Evolutionary conservation across 768 basidiomycete genomes (phyloP), one percentile per base, ranked within the genome.

Genomic region (Amanita pseudoporphyria): DNA sequence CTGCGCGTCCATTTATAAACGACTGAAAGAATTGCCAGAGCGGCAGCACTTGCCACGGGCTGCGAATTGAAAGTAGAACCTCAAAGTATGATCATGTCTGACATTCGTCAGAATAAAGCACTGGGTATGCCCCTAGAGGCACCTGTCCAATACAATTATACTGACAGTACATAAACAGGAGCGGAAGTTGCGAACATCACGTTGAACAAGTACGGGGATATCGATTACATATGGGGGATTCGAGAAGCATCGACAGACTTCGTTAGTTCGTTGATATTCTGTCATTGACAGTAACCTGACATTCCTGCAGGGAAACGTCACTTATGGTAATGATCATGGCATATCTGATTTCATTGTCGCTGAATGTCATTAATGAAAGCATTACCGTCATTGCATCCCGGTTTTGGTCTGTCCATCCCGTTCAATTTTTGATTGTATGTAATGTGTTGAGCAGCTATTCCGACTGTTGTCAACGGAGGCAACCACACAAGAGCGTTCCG

Each of bases 221-320:
- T 84, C 48, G 80, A 84, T 59, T 76, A 80, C 57, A 73, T 76
- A 52, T 81, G 77, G 72, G 81, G 86, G 38, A 84, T 84, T 56
- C 65, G 68, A 5, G 73, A 72, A 39, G 87, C 85, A 10, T 90
- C 86, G 4, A 90, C 88, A 2, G 88, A 90, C 60, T 90, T 91
- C 54, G 88, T 88, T 56, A 68, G 84, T 67, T 7, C 16, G 2
- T 13, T 32, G 21, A 3, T 10, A 5, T 19, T 6, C 41, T 31
- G 33, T 24, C 32, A 33, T 44, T 43, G 9, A 19, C 7, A 26
- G 31, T 36, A 10, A 1, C 14, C 32, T 36, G 24, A 45, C 33
- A 6, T 42, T 43, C 33, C 10, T 39, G 4, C 45, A 86, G 84
- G 84, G 84, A 21, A 87, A 88, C 59, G 69, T 90, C 21, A 82